Evolutionary conservation across 495 filamentous ascomycete genomes (phyloP).

Genomic region (Gamarada debralockiae): DNA sequence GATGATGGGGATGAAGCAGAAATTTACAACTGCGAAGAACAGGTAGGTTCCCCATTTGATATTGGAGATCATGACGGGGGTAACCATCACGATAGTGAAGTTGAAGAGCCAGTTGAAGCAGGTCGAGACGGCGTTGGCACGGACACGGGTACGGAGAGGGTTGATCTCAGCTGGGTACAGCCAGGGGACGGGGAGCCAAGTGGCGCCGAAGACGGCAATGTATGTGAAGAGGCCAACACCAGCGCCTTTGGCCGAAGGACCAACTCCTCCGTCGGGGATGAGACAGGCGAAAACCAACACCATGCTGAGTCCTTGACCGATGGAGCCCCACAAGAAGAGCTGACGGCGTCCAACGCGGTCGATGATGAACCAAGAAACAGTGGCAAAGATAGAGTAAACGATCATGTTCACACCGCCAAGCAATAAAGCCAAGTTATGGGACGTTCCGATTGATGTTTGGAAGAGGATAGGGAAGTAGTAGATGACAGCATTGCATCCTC

Average conservation of each 20-base stretch:
- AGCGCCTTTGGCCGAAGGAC: conserved; percentile 58
- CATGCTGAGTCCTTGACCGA: conserved; percentile 70
- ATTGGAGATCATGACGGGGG: conserved; percentile 63
- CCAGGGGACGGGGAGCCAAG: conserved; percentile 70
- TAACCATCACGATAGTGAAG: conserved; percentile 78
- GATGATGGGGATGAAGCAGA: conserved; percentile 66
- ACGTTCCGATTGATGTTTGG: conserved; percentile 54
- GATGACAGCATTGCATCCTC: conserved; percentile 76
- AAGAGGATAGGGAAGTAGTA: conserved; percentile 83
- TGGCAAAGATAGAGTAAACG: conserved; percentile 74
- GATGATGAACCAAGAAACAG: conserved; percentile 77
- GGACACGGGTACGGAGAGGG: conserved; percentile 68
- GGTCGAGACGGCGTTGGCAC: conserved; percentile 73
- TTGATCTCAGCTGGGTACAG: conserved; percentile 69
- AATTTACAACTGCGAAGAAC: conserved; percentile 72
- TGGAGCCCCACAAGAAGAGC: conserved; percentile 63
- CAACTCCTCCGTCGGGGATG: conserved; percentile 46
- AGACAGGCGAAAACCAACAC: conserved; percentile 70
- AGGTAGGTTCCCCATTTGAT: conserved; percentile 77
- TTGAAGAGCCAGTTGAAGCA: conserved; percentile 81
- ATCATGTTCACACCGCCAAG: conserved; percentile 79
- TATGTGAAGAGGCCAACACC: conserved; percentile 77
- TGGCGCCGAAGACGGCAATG: conserved; percentile 72
- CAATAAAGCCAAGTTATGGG: conserved; percentile 59
- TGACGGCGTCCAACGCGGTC: conserved; percentile 71